Base-by-base conservation (phyloP, 2,329 filamentous ascomycete genomes). In the Alternaria incomplexa region DNA sequence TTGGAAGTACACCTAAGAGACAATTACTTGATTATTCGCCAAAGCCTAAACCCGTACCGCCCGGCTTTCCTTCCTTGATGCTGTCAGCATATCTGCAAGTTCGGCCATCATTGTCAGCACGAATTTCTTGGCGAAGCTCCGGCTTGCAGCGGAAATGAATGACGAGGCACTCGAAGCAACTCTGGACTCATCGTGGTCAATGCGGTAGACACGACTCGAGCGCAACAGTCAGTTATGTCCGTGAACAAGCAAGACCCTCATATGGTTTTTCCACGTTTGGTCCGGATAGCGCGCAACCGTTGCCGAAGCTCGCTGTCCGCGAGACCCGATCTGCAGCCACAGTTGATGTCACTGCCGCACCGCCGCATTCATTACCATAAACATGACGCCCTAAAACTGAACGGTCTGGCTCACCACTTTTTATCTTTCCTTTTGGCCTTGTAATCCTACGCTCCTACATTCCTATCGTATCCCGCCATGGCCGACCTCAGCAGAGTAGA, bases 401-500 rank as follows among this genome's bases (percentile, higher is more conserved):
- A 52, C 44, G 57, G 67, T 66, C 52, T 30, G 53, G 63, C 62
- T 65, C 56, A 57, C 64, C 57, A 50, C 62, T 62, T 56, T 54
- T 58, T 62, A n/a, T 30, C 53, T 40, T 51, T 32, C 54, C 45
- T 51, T 40, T 56, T 43, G 54, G 46, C 51, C 23, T 46, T 58
- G 56, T 46, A 20, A 56, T 17, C 25, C 51, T 55, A 44, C 44
- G 6, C 32, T 22, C 44, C 36, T 58, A 36, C 47, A 53, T 23
- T 45, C 13, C 48, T 40, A 54, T 45, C 54, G 54, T 46, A 45
- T 25, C 44, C 51, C 51, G 57, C 32, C 65, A 79, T 79, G 77
- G 71, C 76, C 13, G 77, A 80, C 46, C 75, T 81, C 30, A 68
- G 64, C 48, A 71, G 77, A 62, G 63, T 78, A 65, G 79, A 81